A percentile compares a stretch with the other conserved stretches of the same genome.
Conservation (phyloP, 108 stramenopile genomes). For the Skeletonema marinoi region DNA sequence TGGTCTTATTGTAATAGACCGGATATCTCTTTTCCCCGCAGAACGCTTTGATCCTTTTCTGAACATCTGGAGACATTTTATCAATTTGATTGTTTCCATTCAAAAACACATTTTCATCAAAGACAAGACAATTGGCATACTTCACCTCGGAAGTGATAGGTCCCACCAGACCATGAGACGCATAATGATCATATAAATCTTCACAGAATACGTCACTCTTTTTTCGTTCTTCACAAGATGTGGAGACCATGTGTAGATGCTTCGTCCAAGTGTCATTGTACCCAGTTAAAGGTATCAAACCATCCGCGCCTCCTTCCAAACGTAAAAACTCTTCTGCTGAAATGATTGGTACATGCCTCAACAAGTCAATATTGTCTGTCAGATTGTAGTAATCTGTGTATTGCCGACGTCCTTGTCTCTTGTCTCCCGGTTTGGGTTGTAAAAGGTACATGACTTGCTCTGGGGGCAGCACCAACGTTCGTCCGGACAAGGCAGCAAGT, state of each 20-base stretch:
- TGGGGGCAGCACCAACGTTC: slow-evolving; percentile 86
- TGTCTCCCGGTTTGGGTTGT: slow-evolving; percentile 47
- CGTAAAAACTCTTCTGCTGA: slow-evolving; percentile 62
- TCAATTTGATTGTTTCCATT: slow-evolving; percentile 14
- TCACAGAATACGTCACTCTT: slow-evolving; percentile 39
- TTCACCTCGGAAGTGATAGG: slow-evolving; percentile 19
- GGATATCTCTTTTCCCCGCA: slow-evolving; percentile 55
- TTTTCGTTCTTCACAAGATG: slow-evolving; percentile 31
- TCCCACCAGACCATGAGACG: slow-evolving; percentile 16
- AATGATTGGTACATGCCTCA: slow-evolving; percentile 59
- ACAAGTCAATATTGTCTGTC: slow-evolving; percentile 45
- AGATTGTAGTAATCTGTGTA: slow-evolving; percentile 36
- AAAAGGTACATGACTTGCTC: slow-evolving; percentile 73
- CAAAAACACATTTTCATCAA: slow-evolving; percentile 58
- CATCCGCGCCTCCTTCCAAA: slow-evolving; percentile 45
- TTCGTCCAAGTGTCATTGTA: slow-evolving; percentile 27
- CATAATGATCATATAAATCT: slow-evolving; percentile 46
- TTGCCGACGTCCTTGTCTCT: slow-evolving; percentile 45
- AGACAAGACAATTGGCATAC: slow-evolving; percentile 55
- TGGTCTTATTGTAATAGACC: slow-evolving; percentile 50
- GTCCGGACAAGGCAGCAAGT: slow-evolving; percentile 71
- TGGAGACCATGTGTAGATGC: slow-evolving; percentile 15
- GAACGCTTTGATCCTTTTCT: slow-evolving; percentile 55
- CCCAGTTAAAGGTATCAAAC: slow-evolving; percentile 21
- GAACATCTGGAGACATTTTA: slow-evolving; percentile 51